Evolutionary conservation across 345 rosid genomes (phyloP).

Genomic region (Populus davidiana): DNA sequence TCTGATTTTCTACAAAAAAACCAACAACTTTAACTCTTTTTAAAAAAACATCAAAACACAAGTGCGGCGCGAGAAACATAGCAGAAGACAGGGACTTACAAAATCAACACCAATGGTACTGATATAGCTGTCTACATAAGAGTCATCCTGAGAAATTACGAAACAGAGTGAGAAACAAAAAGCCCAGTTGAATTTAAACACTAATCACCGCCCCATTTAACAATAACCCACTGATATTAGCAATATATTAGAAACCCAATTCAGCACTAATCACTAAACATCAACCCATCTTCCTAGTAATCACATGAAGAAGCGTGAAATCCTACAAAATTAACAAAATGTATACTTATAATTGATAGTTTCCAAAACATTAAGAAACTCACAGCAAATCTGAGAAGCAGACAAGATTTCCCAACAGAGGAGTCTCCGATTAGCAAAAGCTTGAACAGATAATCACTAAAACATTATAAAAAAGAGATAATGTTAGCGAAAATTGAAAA

Average conservation of each 20-base stretch:
- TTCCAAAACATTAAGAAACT: conserved; percentile 18
- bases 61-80: background rate
- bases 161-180: background rate
- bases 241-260: background rate
- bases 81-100: conserved; percentile 27
- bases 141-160: conserved; percentile 50
- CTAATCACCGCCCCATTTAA: background rate
- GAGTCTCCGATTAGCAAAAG: conserved; percentile 81
- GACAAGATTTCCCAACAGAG: conserved; percentile 75
- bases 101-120: conserved; percentile 81
- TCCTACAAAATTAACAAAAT: background rate
- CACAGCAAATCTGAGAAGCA: conserved; percentile 78
- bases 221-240: background rate
- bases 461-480: conserved; percentile 6
- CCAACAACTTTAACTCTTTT: background rate
- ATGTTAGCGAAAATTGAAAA: background rate
- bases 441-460: conserved; percentile 75
- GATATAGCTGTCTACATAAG: conserved; percentile 67
- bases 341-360: background rate
- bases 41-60: background rate
- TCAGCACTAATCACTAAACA: background rate
- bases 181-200: background rate
- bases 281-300: background rate
- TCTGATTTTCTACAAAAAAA: conserved; percentile 69
- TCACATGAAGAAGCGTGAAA: background rate